Base-by-base conservation (phyloP, 495 filamentous ascomycete species). In the Trichoderma reesei region DNA sequence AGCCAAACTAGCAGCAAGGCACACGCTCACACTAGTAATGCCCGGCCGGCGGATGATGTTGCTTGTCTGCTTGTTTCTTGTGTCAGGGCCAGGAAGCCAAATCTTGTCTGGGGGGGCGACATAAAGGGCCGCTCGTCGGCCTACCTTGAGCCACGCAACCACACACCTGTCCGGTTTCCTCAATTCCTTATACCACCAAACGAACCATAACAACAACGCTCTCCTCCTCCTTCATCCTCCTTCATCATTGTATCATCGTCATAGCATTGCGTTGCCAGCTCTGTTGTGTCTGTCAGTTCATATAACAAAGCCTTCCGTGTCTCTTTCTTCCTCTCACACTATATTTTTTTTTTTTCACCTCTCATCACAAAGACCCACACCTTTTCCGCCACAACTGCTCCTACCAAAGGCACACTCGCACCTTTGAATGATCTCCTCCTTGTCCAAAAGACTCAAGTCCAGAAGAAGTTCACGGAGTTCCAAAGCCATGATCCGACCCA, bases 361-460 rank as follows among this genome's bases (percentile, higher is more conserved):
- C 51, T 20, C 31, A 20, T 33, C 51, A 9, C 51, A 33, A 33
- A 56, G 8, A 14, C 20, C 11, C 26, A 56, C 51, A 3, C 31
- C 20, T 34, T 10, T 26, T 56, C 26, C 4, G 51, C 51, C 16
- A 10, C 14, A 3, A 9, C 3, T 36, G 33, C 51, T 56, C 51
- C 20, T 34, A 56, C 26, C 33, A 56, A 33, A 11, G 31, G 10
- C 20, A 14, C 10, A 11, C 20, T 14, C 26, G 9, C 46, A 5
- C n/a, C 14, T 11, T 1, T 56, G 16, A 31, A 56, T 64, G 63
- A 31, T 59, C 18, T 36, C 20, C 0, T 60, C 38, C 6, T 14
- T 64, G 7, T 46, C 54, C 9, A 59, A 31, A 16, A 64, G 63
- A 64, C 34, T 36, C 14, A 60, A 56, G n/a, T 18, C 8, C n/a